Evolutionary conservation across 1,139 yeast genomes (phyloP).

Genomic region (Suhomyces choctaworum): DNA sequence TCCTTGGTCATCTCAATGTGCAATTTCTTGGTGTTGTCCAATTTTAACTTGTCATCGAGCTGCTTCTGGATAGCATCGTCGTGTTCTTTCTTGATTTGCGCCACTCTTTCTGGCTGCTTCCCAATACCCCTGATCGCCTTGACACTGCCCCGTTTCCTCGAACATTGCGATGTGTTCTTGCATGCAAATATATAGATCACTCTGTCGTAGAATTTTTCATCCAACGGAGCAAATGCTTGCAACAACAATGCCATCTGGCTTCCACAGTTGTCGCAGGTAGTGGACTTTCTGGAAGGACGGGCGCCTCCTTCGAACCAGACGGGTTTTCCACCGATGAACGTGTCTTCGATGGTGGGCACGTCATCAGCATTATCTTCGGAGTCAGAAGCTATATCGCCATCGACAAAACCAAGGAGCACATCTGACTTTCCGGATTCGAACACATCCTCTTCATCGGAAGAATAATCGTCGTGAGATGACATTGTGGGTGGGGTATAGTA

Average conservation of each 20-base stretch:
- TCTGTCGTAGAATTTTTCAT: slow-evolving; percentile 73
- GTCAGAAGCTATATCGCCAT: slow-evolving; percentile 36
- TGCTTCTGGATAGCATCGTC: slow-evolving; percentile 34
- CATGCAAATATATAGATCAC: slow-evolving; percentile 81
- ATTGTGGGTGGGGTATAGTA: slow-evolving; percentile 13
- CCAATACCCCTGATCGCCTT: slow-evolving; percentile 74
- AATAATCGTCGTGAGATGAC: slow-evolving; percentile 41
- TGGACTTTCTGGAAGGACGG: slow-evolving; percentile 50
- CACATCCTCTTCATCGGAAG: slow-evolving; percentile 44
- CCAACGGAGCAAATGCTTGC: slow-evolving; percentile 81
- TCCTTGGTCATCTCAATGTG: slow-evolving; percentile 48
- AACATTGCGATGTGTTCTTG: slow-evolving; percentile 54
- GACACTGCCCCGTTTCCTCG: slow-evolving; percentile 65
- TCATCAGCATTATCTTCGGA: slow-evolving; percentile 13
- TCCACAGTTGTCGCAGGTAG: slow-evolving; percentile 67
- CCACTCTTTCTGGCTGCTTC: slow-evolving; percentile 54
- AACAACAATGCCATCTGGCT: slow-evolving; percentile 62
- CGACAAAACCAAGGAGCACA: slow-evolving; percentile 66
- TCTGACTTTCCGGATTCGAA: slow-evolving; percentile 26
- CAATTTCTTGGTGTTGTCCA: slow-evolving; percentile 25
- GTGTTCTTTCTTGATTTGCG: slow-evolving; percentile 38
- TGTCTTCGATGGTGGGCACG: slow-evolving; percentile 63
- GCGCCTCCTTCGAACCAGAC: slow-evolving; percentile 56
- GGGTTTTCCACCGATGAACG: slow-evolving; percentile 80
- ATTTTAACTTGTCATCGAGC: slow-evolving; percentile 23